Conservation (phyloP, 352 stramenopile species). For the Aphanomyces astaci region DNA sequence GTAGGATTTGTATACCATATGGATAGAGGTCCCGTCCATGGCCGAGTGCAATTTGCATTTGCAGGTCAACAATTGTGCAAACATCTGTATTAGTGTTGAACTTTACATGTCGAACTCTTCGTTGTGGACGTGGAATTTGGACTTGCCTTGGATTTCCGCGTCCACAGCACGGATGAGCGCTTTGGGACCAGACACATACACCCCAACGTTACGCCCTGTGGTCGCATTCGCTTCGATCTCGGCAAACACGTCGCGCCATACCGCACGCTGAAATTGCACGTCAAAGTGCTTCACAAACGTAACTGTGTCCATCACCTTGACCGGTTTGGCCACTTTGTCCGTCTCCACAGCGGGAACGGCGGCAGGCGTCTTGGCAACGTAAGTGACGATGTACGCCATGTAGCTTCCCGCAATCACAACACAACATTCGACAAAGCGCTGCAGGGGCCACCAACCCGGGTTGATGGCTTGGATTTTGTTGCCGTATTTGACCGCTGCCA, state of each 20-base stretch:
- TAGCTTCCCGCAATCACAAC: conserved; percentile 54
- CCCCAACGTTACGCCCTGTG: conserved; percentile 35
- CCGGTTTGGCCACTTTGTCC: conserved; percentile 45
- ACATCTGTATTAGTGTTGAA: conserved; percentile 14
- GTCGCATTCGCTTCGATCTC: not conserved
- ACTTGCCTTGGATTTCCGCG: conserved; percentile 34
- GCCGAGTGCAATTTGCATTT: too few species aligned
- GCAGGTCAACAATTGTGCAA: conserved; percentile 2
- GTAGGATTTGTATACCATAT: too few species aligned
- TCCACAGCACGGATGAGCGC: conserved; percentile 48
- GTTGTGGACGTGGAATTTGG: conserved; percentile 63
- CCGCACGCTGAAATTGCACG: conserved; percentile 4
- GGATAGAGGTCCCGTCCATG: too few species aligned
- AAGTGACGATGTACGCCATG: conserved; percentile 10
- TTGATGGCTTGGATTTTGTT: conserved; percentile 60
- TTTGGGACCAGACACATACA: conserved; percentile 74
- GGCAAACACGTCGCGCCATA: not conserved
- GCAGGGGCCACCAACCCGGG: conserved; percentile 43
- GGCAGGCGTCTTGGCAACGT: not conserved
- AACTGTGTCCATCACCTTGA: not conserved
- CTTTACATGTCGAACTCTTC: conserved; percentile 81
- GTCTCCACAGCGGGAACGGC: not conserved
- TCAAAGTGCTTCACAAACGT: conserved; percentile 12
- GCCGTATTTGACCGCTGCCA: conserved; percentile 59
- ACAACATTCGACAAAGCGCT: conserved; percentile 66